Evolutionary conservation across 768 basidiomycete species (phyloP).

Genomic region (Steccherinum ochraceum): DNA sequence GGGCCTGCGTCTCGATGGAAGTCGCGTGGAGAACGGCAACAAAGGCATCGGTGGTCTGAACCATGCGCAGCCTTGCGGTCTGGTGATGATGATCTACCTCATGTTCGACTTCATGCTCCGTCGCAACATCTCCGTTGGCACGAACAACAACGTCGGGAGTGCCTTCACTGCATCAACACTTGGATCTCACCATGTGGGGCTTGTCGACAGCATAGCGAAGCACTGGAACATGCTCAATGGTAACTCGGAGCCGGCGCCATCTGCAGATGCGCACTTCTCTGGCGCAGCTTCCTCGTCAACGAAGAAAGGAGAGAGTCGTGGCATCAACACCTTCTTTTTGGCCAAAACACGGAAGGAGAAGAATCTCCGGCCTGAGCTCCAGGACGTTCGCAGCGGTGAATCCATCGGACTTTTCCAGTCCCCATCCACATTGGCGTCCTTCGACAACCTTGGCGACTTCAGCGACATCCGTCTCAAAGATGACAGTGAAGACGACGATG

Average conservation of each 20-base stretch:
- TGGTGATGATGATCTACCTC: slow-evolving; percentile 13
- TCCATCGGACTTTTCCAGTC: too few relatives aligned
- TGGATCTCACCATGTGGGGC: slow-evolving; percentile 21
- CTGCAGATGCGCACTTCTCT: too few relatives aligned
- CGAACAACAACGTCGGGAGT: not conserved
- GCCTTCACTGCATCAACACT: slow-evolving; percentile 11
- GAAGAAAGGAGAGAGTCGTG: too few relatives aligned
- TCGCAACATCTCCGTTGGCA: slow-evolving; percentile 14
- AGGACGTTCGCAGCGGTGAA: too few relatives aligned
- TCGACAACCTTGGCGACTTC: too few relatives aligned
- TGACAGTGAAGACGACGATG: too few relatives aligned
- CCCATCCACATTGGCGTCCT: too few relatives aligned
- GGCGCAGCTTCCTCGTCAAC: too few relatives aligned
- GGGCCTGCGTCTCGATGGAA: slow-evolving; percentile 21
- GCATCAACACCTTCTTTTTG: too few relatives aligned
- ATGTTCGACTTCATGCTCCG: slow-evolving; percentile 19
- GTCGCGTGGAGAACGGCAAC: slow-evolving; percentile 23
- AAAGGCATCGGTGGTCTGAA: slow-evolving; percentile 23
- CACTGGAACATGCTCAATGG: slow-evolving; percentile 10
- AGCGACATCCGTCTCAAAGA: too few relatives aligned
- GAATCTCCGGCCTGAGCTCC: too few relatives aligned
- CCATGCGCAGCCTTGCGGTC: slow-evolving; percentile 16
- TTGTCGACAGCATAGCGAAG: slow-evolving; percentile 14
- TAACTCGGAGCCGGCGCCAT: not conserved
- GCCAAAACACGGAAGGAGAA: too few relatives aligned